These are phyloP conservation scores for Bryum argenteum DNA, from an alignment of 225 moss, liverwort and hornwort genomes.

Conservation along the genomic window DNA sequence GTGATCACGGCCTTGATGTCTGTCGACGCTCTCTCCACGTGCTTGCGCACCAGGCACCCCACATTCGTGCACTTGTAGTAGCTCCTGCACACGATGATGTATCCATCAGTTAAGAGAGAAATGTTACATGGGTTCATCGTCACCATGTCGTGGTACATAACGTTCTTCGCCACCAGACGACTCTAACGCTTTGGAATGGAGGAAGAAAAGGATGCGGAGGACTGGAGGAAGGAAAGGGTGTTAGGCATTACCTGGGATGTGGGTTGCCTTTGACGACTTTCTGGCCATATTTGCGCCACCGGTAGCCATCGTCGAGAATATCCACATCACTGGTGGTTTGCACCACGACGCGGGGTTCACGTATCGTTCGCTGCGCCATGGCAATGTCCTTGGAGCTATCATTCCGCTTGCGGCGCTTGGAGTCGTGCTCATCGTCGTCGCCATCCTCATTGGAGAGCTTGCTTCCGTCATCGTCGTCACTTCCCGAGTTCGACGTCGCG, in stretches of 20 bases:
- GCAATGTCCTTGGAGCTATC: conserved; percentile 61
- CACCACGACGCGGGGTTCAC: conserved; percentile 90
- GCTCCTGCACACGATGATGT: conserved; percentile 57
- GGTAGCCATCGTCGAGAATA: conserved; percentile 85
- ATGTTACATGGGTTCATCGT: background rate
- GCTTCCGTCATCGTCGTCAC: conserved; percentile 79
- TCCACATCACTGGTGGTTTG: conserved; percentile 93
- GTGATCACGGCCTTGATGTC: conserved; percentile 92
- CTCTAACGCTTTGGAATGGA: too few species aligned
- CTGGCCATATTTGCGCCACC: conserved; percentile 97
- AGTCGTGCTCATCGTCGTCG: conserved; percentile 78
- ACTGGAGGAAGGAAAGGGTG: background rate
- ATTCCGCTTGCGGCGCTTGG: conserved; percentile 79
- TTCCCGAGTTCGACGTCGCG: conserved; percentile 48
- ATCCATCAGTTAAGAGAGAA: too few species aligned
- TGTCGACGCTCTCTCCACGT: conserved; percentile 87
- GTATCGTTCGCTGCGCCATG: conserved; percentile 70
- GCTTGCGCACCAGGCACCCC: conserved; percentile 85
- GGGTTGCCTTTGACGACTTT: conserved; percentile 97
- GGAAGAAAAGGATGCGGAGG: background rate
- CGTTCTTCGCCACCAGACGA: too few species aligned
- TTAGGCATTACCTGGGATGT: conserved; percentile 64
- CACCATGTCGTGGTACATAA: too few species aligned
- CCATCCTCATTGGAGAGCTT: conserved; percentile 77
- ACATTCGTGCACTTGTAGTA: conserved; percentile 92